Base-by-base conservation (phyloP, 225 moss, liverwort and hornwort species). In the Pleurozium schreberi region DNA sequence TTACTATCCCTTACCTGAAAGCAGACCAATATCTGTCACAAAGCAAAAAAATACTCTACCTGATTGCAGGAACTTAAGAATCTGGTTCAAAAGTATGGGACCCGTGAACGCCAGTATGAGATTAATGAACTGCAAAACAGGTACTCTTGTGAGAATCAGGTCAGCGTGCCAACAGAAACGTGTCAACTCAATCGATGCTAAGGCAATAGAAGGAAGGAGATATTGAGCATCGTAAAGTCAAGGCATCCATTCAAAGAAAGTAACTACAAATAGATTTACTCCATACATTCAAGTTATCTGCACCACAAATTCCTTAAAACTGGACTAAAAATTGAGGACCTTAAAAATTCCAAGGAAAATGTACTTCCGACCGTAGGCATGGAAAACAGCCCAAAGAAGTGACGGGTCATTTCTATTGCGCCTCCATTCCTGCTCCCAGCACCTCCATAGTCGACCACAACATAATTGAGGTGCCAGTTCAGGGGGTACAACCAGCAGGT, bases 381-480 rank as follows among this genome's bases (percentile, higher is more conserved):
- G 77, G 40, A 93, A 93, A 86, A 97, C 81, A 70, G 98, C 94
- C 89, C 96, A 90, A 40, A 96, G 92, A 47, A 98, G 92, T 73
- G 96, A 96, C 8, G 96, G 93, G n/a, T 36, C 64, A 81, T 74
- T 85, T 80, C 86, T 85, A 52, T 89, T 73, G 75, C 81, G 92
- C 40, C 62, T 61, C 83, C 90, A 88, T 84, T 97, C 96, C 68
- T 91, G 87, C 92, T 96, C 91, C 98, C 98, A 98, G 82, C 92
- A 91, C 84, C 90, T 89, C 91, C 95, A 96, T 49, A 98, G 92
- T 73, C 92, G 93, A 66, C 96, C 94, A 90, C 97, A 97, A 90
- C 98, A 95, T 62, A 91, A 85, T 60, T 89, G 89, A 80, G 96
- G 96, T 85, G 96, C 91, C 89, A 97, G 84, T 63, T 96, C 96